Evolutionary conservation across 768 basidiomycete species (phyloP).

Genomic region (Podaxis sp.): DNA sequence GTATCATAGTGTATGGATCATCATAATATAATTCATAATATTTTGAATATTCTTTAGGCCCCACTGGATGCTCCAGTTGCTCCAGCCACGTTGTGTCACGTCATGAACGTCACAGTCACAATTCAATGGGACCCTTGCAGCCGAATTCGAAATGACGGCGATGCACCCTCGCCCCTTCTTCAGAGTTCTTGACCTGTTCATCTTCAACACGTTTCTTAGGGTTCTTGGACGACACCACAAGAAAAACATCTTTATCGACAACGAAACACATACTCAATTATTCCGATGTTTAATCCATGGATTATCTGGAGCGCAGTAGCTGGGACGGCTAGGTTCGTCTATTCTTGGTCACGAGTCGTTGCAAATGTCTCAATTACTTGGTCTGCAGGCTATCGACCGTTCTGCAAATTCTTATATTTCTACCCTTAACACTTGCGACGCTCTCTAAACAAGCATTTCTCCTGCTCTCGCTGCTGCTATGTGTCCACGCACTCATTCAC

Average conservation of each 20-base stretch:
- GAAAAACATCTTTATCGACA: not conserved
- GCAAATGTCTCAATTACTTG: conserved; percentile 5
- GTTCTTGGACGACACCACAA: not conserved
- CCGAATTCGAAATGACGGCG: not conserved
- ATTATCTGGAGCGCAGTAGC: conserved; percentile 66
- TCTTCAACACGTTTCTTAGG: not conserved
- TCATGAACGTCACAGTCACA: conserved; percentile 4
- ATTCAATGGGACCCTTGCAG: not conserved
- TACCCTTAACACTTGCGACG: conserved; percentile 83
- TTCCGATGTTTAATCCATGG: conserved; percentile 53
- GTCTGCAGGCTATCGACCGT: conserved; percentile 66
- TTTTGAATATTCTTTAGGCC: not conserved
- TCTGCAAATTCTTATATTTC: conserved; percentile 78
- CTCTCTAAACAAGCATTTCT: conserved; percentile 80
- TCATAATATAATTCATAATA: not conserved
- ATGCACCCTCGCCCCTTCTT: not conserved
- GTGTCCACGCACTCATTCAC: conserved; percentile 77
- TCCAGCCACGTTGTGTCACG: conserved; percentile 7
- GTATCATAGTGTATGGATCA: conserved; percentile 1
- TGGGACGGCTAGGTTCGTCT: conserved; percentile 57
- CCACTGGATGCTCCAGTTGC: too few species aligned
- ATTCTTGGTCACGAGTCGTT: not conserved
- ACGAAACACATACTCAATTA: not conserved
- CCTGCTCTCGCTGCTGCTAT: conserved; percentile 75
- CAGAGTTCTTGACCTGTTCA: not conserved